Base-by-base conservation (phyloP, 176 grass and related monocot genomes). In the Hyparrhenia diplandra region DNA sequence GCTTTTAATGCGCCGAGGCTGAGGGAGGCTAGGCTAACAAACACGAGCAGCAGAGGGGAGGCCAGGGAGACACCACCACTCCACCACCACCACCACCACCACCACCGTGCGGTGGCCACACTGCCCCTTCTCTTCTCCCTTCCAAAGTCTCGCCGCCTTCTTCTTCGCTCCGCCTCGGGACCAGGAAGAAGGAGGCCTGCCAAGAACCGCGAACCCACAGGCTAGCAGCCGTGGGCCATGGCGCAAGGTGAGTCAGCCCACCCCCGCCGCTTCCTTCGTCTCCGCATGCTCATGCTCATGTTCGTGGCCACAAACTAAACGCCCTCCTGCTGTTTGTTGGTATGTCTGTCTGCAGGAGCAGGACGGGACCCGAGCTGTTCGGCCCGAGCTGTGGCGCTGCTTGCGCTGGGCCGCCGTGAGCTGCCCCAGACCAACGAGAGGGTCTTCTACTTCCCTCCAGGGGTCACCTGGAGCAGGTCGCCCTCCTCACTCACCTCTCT, bases 391-490 rank as follows among this genome's bases (percentile, higher is more conserved):
- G 67, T 99, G 96, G 96, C 79, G 89, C 54, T n/a, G 90, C 90
- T 55, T 99, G 96, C 78, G 96, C 92, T 2, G 96, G 96, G 66
- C 96, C 96, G 67, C 89, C 10, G 92, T 99, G 90, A 95, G 63
- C 79, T 99, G 60, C 92, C 92, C 75, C 90, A 88, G 73, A 41
- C 28, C 20, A 49, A 58, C 51, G 92, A 99, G 84, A 88, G 82
- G 75, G 96, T 99, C 32, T 93, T 91, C 71, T 99, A 99, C 90
- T 99, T 99, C n/a, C 82, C 90, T 92, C 42, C 96, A 99, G n/a
- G 91, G 96, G 96, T 21, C 96, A 99, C 80, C 92, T 99, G 21
- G 96, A 99, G 81, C 96, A 58, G 54, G 54, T 58, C n/a, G 21
- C 21, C n/a, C 52, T 55, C 52, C 3, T 2, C 23, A n/a, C 52